phyloP scores from a whole-genome alignment of 208 protist species.

The Trypanosoma mega region DNA sequence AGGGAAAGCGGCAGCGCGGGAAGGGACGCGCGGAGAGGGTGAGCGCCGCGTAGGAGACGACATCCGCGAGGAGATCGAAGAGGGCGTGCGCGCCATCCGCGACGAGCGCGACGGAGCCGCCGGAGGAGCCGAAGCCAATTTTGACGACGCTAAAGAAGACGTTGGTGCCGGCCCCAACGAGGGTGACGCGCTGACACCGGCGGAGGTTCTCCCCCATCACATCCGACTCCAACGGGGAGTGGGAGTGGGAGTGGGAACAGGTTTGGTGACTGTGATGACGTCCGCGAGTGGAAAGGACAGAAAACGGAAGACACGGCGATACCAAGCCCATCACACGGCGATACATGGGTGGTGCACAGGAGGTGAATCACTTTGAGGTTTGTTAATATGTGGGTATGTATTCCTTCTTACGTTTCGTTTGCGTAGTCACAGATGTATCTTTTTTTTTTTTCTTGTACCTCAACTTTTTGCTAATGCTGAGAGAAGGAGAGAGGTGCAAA shows the following conservation, averaged over 20 bases:
- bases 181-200: constrained; percentile 71
- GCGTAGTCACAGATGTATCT: too few relatives aligned
- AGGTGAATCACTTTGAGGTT: too few relatives aligned
- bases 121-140: constrained; percentile 62
- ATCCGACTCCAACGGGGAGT: constrained; percentile 49
- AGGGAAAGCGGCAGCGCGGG: constrained; percentile 80
- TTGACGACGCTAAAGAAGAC: constrained; percentile 80
- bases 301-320: too few relatives aligned
- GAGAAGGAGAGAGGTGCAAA: constrained; percentile 13
- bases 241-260: constrained; percentile 40
- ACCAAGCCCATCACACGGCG: too few relatives aligned
- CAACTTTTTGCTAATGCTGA: constrained; percentile 2
- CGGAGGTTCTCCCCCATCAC: constrained; percentile 54
- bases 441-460: constrained; percentile 3
- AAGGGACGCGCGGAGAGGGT: constrained; percentile 55
- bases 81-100: constrained; percentile 87
- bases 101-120: constrained; percentile 82
- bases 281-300: neutral
- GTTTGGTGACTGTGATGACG: constrained; percentile 36
- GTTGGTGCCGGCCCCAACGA: constrained; percentile 65
- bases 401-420: too few relatives aligned
- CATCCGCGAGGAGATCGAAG: constrained; percentile 80
- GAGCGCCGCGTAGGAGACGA: constrained; percentile 75
- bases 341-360: too few relatives aligned
- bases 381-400: too few relatives aligned